Percentiles rank a stretch among this genome's conserved stretches.
These are phyloP conservation scores for Scutellaria galericulata DNA, from an alignment of 257 asterid genomes.

Conservation along the genomic window DNA sequence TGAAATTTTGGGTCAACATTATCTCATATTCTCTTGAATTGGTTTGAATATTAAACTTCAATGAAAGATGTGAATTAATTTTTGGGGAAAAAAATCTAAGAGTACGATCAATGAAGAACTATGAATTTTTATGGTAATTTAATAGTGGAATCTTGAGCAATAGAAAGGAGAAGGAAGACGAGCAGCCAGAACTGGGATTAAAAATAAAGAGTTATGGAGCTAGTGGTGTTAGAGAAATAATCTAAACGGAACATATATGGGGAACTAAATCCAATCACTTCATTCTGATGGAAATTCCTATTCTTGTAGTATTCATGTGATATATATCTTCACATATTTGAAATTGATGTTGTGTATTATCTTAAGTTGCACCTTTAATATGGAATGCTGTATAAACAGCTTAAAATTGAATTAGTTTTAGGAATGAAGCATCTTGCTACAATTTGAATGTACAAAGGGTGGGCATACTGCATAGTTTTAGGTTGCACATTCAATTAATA, in stretches of 20 bases:
- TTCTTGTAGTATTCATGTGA: too few species aligned
- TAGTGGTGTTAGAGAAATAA: too few species aligned
- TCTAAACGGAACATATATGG: too few species aligned
- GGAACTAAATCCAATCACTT: too few species aligned
- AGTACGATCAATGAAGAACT: background rate
- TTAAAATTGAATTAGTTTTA: background rate
- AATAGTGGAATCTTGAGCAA: background rate
- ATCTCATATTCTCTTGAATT: background rate
- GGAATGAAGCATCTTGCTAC: background rate
- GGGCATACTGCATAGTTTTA: background rate
- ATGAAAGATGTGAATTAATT: background rate
- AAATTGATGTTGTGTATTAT: background rate
- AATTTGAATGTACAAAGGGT: background rate
- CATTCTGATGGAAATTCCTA: too few species aligned
- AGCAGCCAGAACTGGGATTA: background rate
- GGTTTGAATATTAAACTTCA: too few species aligned
- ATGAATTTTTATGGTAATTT: background rate
- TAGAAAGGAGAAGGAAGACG: background rate
- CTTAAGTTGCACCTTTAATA: background rate
- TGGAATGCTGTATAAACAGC: slow-evolving; percentile 2
- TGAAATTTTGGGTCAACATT: background rate
- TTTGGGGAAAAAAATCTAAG: background rate
- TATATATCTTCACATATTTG: background rate
- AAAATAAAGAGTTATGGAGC: too few species aligned
- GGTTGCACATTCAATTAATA: background rate